A percentile compares a stretch with the other conserved stretches of the same genome.
Evolutionary conservation across 139 green algal species (phyloP).

Genomic region (Edaphochlamys debaryana): DNA sequence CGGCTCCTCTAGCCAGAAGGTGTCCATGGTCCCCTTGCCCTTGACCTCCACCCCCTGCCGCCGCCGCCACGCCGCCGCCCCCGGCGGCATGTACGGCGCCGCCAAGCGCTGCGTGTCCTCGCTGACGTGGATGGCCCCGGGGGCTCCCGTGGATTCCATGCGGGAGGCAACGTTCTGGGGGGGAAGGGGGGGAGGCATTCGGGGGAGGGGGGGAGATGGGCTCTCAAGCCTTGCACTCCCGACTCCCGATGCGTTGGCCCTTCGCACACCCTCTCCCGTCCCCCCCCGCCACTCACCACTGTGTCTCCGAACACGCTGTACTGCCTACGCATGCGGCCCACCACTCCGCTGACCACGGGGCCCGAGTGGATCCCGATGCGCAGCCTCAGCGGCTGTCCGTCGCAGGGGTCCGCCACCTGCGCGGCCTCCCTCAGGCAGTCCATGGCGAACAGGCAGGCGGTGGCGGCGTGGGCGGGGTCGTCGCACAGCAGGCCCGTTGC

Average conservation of each 20-base stretch:
- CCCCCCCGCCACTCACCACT: constrained; percentile 12
- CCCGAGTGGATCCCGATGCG: constrained; percentile 30
- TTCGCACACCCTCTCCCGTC: not conserved
- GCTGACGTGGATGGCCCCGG: constrained; percentile 19
- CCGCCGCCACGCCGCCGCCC: not conserved
- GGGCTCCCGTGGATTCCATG: constrained; percentile 37
- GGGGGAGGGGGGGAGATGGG: not conserved
- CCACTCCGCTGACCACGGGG: constrained; percentile 43
- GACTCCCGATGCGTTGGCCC: not conserved
- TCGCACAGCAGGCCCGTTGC: constrained; percentile 20
- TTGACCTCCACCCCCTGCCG: constrained; percentile 29
- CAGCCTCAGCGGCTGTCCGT: not conserved
- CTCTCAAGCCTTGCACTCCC: not conserved
- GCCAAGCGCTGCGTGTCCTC: constrained; percentile 16
- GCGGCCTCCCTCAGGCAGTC: constrained; percentile 4
- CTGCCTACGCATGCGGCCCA: constrained; percentile 43
- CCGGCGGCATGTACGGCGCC: not conserved
- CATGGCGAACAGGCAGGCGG: constrained; percentile 4
- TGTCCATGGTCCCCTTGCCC: constrained; percentile 35
- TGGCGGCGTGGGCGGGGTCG: constrained; percentile 17
- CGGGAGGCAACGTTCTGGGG: constrained; percentile 23
- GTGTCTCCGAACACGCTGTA: constrained; percentile 62
- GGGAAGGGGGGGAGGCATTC: not conserved
- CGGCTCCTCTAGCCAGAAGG: constrained; percentile 8
- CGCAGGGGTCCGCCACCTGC: constrained; percentile 4